Base-by-base conservation (phyloP, 202 grass and related monocot genomes). In the Brachypodium distachyon region DNA sequence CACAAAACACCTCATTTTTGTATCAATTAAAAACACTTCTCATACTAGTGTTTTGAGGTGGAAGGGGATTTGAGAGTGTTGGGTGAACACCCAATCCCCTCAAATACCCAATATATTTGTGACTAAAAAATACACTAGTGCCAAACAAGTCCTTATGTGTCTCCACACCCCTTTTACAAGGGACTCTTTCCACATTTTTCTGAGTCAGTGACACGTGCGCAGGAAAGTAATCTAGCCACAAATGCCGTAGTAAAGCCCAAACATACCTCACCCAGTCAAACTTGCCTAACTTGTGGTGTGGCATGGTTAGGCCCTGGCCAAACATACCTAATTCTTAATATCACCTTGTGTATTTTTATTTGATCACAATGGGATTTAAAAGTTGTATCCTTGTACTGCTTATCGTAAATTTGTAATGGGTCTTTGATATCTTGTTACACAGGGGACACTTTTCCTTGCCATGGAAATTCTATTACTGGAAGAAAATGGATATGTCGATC, bases 401-500 rank as follows among this genome's bases (percentile, higher is more conserved):
- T 14, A 73, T 76, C 43, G 19, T 38, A 50, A 40, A 65, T 62
- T 62, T 77, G 12, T 77, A 85, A 85, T 86, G 42, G 11, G 60
- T 76, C 23, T 61, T 86, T 87, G 42, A 67, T 87, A 64, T 74
- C 52, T 78, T 91, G 23, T 84, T 90, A 48, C 68, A 79, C 81
- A 97, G 89, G 95, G 87, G 71, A 98, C 91, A 75, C 89, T 98
- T 33, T 94, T 83, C 61, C 95, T 98, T 86, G 91, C 87, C 72
- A 94, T 98, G 87, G 95, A 98, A 73, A 92, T 98, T 81, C 89
- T 98, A 77, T 78, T 98, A 39, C 84, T 87, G 67, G 95, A 98
- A 67, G 95, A 94, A 85, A 98, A 87, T 87, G 87, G 89, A 80
- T 98, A 90, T 27, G 72, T 85, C 70, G 89, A 98, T 84, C 87